phyloP scores from a whole-genome alignment of 768 basidiomycete species.

The Austroboletus festivus region DNA sequence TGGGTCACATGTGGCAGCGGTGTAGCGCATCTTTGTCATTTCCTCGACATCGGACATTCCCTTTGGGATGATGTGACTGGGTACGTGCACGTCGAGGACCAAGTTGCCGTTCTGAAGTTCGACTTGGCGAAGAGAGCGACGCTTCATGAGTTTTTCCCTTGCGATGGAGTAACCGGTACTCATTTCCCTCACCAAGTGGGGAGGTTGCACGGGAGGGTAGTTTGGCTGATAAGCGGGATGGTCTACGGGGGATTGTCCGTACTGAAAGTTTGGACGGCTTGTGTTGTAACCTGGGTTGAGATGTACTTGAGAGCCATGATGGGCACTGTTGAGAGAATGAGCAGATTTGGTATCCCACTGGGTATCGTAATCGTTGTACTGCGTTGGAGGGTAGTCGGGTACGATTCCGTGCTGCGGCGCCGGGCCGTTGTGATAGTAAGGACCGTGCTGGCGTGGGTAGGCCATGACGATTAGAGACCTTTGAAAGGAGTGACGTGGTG shows the following conservation, averaged over 20 bases:
- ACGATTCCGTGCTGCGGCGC: conserved; percentile 30
- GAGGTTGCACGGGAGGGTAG: conserved; percentile 59
- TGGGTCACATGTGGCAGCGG: conserved; percentile 86
- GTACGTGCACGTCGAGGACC: conserved; percentile 80
- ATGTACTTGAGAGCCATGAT: conserved; percentile 69
- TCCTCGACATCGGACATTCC: conserved; percentile 63
- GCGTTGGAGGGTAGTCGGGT: conserved; percentile 38
- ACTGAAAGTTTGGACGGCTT: conserved; percentile 40
- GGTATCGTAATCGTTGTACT: conserved; percentile 43
- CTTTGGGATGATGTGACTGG: conserved; percentile 72
- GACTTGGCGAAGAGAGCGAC: conserved; percentile 74
- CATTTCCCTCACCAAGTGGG: conserved; percentile 44
- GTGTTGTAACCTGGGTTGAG: conserved; percentile 62
- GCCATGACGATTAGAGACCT: conserved; percentile 41
- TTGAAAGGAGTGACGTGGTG: not conserved
- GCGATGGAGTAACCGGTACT: conserved; percentile 64
- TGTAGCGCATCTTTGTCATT: conserved; percentile 83
- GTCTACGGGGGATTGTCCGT: conserved; percentile 44
- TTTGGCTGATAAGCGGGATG: conserved; percentile 43
- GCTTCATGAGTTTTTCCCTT: conserved; percentile 79
- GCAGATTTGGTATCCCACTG: conserved; percentile 52
- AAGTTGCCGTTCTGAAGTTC: conserved; percentile 80
- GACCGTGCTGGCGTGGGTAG: conserved; percentile 51
- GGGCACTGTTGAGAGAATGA: conserved; percentile 58
- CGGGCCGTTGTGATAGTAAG: conserved; percentile 39